Conservation (phyloP, 192 early-diverging fungal species). For the Backusella circina region DNA sequence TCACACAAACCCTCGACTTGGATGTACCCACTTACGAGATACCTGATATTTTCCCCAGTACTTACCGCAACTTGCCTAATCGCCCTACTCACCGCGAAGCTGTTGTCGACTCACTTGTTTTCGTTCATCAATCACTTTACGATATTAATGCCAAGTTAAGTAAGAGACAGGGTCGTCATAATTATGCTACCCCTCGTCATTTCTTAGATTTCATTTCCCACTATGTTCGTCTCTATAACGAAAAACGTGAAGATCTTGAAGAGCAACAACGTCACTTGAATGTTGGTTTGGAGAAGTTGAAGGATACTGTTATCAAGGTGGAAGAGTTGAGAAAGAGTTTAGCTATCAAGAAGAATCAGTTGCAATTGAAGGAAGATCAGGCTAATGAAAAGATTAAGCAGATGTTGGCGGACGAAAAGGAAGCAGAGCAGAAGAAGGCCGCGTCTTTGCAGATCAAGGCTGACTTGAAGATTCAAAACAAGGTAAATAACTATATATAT, state of each 20-base stretch:
- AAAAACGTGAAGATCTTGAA: conserved; percentile 93
- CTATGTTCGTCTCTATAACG: conserved; percentile 83
- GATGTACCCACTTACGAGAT: conserved; percentile 66
- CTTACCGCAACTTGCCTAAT: conserved; percentile 64
- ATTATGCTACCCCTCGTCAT: conserved; percentile 95
- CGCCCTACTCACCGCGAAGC: conserved; percentile 81
- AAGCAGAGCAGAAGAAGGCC: conserved; percentile 86
- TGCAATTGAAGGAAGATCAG: conserved; percentile 82
- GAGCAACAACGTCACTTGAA: conserved; percentile 98
- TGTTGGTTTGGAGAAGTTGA: conserved; percentile 94
- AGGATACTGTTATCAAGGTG: conserved; percentile 92
- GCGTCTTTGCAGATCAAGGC: conserved; percentile 77
- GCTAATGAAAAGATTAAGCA: conserved; percentile 95
- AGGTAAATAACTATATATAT: conserved; percentile 25
- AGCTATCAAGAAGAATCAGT: conserved; percentile 79
- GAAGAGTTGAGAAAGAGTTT: conserved; percentile 88
- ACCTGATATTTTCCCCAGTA: conserved; percentile 72
- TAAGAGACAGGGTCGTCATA: conserved; percentile 75
- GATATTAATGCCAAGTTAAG: conserved; percentile 81
- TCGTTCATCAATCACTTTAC: conserved; percentile 87
- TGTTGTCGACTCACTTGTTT: conserved; percentile 89
- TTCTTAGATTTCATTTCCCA: conserved; percentile 97
- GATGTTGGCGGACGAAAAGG: conserved; percentile 93
- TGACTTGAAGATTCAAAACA: conserved; percentile 70
- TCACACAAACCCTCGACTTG: conserved; percentile 87